A percentile compares a stretch with the other conserved stretches of the same genome.
These are phyloP conservation scores for Fraxinus ornus DNA, from an alignment of 305 asterid genomes.

Conservation along the genomic window DNA sequence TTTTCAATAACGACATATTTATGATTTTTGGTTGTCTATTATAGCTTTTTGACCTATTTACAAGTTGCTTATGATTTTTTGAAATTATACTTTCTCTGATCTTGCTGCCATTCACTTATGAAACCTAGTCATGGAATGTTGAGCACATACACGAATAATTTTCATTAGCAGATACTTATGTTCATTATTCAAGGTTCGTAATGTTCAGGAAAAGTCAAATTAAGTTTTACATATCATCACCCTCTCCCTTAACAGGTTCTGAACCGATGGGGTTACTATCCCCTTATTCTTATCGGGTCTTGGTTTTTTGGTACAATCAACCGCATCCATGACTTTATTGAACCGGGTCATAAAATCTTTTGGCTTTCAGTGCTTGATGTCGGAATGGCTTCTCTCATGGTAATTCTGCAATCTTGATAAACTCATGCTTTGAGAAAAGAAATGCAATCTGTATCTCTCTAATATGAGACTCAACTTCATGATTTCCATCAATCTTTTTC, in stretches of 20 bases:
- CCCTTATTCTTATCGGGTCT: slow-evolving; percentile 91
- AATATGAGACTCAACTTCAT: slow-evolving; percentile 16
- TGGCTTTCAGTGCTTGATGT: slow-evolving; percentile 98
- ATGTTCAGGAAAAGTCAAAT: neutral
- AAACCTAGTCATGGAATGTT: neutral
- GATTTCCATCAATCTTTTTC: slow-evolving; percentile 22
- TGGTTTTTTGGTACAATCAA: slow-evolving; percentile 97
- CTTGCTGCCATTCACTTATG: slow-evolving; percentile 8
- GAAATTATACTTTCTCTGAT: neutral
- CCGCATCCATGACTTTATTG: slow-evolving; percentile 89
- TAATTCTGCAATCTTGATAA: slow-evolving; percentile 26
- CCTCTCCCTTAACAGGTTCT: slow-evolving; percentile 54
- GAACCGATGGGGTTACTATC: slow-evolving; percentile 96
- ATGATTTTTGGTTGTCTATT: neutral
- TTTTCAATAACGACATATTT: neutral
- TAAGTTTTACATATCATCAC: neutral
- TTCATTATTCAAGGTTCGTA: neutral
- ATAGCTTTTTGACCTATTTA: neutral
- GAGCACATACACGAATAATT: neutral
- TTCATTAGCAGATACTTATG: neutral
- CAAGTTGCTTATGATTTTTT: neutral
- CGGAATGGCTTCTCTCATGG: slow-evolving; percentile 97
- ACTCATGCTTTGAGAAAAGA: neutral
- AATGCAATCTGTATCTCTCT: slow-evolving; percentile 1
- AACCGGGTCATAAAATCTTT: slow-evolving; percentile 82